Evolutionary conservation across 805 yeast species (phyloP).

Genomic region (Myxozyma neotropica): DNA sequence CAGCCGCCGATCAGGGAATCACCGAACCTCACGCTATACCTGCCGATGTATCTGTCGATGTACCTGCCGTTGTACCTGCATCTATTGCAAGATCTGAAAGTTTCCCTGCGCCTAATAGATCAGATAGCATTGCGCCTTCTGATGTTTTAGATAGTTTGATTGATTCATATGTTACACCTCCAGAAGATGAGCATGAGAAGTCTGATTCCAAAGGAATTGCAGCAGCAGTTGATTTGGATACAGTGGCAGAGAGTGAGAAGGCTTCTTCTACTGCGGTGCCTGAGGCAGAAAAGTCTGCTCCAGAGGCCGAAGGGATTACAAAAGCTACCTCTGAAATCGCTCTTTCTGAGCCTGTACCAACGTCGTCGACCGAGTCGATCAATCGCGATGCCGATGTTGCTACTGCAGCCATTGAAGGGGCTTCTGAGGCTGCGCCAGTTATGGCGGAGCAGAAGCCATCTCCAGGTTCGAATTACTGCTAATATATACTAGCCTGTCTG

Average conservation of each 20-base stretch:
- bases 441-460: neutral
- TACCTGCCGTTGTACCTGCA: neutral
- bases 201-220: neutral
- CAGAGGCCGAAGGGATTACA: neutral
- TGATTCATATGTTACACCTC: slow-evolving; percentile 4
- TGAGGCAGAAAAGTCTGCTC: neutral
- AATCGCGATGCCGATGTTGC: too few species aligned
- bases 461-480: neutral
- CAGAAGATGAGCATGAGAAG: neutral
- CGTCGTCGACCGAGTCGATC: too few species aligned
- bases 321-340: neutral
- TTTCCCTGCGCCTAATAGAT: neutral
- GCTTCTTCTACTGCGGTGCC: neutral
- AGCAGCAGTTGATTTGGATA: neutral
- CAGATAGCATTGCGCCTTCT: slow-evolving; percentile 9
- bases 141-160: slow-evolving; percentile 20
- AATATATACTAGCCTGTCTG: neutral
- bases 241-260: neutral
- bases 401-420: too few species aligned
- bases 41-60: too few species aligned
- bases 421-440: neutral
- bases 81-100: neutral
- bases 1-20: too few species aligned
- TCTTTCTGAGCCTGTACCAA: neutral
- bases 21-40: slow-evolving; percentile 1